Base-by-base conservation (phyloP, 1,284 basidiomycete genomes). In the Puccinia triticina region DNA sequence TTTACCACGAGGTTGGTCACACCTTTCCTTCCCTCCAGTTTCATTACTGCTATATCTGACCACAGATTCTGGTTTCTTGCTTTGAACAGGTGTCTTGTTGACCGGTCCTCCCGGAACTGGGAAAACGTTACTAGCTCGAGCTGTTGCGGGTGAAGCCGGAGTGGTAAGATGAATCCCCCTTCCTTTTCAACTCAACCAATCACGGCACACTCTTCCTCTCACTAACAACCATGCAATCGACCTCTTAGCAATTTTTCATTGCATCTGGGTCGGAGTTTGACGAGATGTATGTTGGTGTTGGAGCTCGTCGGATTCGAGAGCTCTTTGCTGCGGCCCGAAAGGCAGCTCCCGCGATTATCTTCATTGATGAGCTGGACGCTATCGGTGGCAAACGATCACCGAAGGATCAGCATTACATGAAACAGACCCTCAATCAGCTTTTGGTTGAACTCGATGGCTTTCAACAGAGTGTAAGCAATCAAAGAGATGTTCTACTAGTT, bases 381-480 rank as follows among this genome's bases (percentile, higher is more conserved):
- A 93, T 96, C 83, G 94, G 97, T 76, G 94, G 94, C 23, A 98
- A 96, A 88, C 92, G 96, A 71, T 93, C 91, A 84, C 91, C 91
- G 79, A 92, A 93, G 84, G 95, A 98, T 85, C 93, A 93, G 83
- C 87, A 88, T 82, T 87, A 88, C 85, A 87, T 88, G 86, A 88
- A 88, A 82, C 88, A 90, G 88, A 97, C 95, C 0, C 89, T 98
- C 77, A 98, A 98, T 86, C 95, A 98, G 88, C 90, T 98, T 26
- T 89, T 98, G 78, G 93, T 95, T 66, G 95, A 98, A 88, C 92
- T 98, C 90, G 95, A 98, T 86, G 95, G 96, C 4, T 98, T 98
- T 88, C 89, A 92, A 86, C 93, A 95, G 86, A 91, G 90, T 59
- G 95, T 97, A 87, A 94, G 95, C 50, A 10, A 91, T 97, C 84